Conservation (phyloP, 148 eudicot species). For the Suaeda aralocaspica region DNA sequence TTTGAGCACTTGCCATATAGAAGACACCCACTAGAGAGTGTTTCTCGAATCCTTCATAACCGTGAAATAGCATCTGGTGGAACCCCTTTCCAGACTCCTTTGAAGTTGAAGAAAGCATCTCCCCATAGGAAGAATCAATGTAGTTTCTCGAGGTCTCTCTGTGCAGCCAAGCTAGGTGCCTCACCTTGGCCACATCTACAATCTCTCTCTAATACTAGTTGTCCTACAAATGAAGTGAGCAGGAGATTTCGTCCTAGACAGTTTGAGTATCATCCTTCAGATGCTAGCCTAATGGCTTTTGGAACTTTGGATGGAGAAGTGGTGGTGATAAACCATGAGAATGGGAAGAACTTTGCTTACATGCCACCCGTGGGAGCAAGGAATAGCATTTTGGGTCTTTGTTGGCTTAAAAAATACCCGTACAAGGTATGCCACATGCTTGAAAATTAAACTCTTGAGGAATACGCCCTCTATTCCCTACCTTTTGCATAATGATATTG, state of each 20-base stretch:
- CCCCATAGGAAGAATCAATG: constrained; percentile 34
- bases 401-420: constrained; percentile 76
- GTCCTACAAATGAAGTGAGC: constrained; percentile 34
- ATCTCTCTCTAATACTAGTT: constrained; percentile 40
- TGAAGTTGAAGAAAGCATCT: constrained; percentile 24
- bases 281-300: constrained; percentile 66
- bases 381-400: constrained; percentile 65
- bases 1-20: constrained; percentile 70
- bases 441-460: not conserved
- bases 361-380: constrained; percentile 46
- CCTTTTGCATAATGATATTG: not conserved
- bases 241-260: constrained; percentile 70
- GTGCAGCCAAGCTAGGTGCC: constrained; percentile 72
- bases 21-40: constrained; percentile 39
- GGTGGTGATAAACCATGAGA: constrained; percentile 68
- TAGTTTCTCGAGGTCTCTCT: constrained; percentile 57
- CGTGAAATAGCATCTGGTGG: constrained; percentile 53
- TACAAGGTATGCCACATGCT: constrained; percentile 49
- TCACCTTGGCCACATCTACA: constrained; percentile 51
- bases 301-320: constrained; percentile 87
- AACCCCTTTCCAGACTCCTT: constrained; percentile 15
- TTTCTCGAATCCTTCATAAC: constrained; percentile 43
- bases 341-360: constrained; percentile 40
- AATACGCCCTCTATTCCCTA: not conserved
- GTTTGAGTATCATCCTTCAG: constrained; percentile 77